Evolutionary conservation across 1,139 yeast species (phyloP).

Genomic region (Dujonia santamariae): DNA sequence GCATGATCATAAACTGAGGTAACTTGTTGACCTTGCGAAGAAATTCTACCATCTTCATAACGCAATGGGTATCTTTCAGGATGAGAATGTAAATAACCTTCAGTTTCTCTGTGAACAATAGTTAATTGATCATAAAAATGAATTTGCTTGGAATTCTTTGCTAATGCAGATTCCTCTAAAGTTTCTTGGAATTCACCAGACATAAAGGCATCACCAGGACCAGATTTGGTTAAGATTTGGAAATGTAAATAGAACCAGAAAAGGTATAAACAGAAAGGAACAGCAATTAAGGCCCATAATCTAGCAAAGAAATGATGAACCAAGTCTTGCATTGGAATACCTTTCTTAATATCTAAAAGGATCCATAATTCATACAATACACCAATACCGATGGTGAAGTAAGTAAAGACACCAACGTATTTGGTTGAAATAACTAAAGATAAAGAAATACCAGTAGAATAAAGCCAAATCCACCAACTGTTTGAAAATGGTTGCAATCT

Average conservation of each 20-base stretch:
- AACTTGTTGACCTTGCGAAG: conserved; percentile 94
- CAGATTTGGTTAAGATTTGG: conserved; percentile 73
- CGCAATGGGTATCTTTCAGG: conserved; percentile 72
- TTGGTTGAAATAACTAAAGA: conserved; percentile 92
- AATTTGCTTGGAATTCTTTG: conserved; percentile 66
- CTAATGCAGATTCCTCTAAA: conserved; percentile 75
- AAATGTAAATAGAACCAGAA: conserved; percentile 96
- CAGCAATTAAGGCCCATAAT: conserved; percentile 63
- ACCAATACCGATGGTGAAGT: conserved; percentile 80
- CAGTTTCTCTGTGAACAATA: conserved; percentile 72
- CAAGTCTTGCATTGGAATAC: conserved; percentile 59
- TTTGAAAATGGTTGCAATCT: conserved; percentile 63
- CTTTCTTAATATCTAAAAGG: conserved; percentile 68
- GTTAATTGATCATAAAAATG: conserved; percentile 77
- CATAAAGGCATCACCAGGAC: conserved; percentile 96
- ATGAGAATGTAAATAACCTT: conserved; percentile 80
- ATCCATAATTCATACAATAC: conserved; percentile 86
- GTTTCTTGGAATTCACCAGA: conserved; percentile 91
- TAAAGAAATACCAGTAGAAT: conserved; percentile 76
- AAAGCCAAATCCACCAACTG: conserved; percentile 88
- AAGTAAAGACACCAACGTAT: conserved; percentile 93
- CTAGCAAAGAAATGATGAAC: conserved; percentile 76
- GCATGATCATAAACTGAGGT: conserved; percentile 53
- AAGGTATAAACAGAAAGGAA: conserved; percentile 81
- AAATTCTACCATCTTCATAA: conserved; percentile 93